Base-by-base conservation (phyloP, 2,329 filamentous ascomycete genomes). In the Paecilomyces formosus region DNA sequence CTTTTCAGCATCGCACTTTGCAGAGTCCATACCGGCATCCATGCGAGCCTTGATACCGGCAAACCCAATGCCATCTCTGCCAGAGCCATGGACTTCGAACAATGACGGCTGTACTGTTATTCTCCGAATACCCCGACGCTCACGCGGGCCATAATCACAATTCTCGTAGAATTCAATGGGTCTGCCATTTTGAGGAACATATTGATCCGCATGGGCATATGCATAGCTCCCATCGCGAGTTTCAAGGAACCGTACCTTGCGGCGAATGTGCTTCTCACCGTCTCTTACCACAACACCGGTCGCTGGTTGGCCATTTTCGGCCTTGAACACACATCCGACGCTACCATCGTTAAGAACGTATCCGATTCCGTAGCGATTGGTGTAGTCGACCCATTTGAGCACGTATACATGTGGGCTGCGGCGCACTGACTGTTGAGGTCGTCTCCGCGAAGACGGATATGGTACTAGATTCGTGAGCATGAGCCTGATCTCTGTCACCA, bases 351-450 rank as follows among this genome's bases (percentile, higher is more conserved):
- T 76, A n/a, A 81, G 63, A 7, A 80, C 77, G 61, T 81, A 81
- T 5, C 78, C 79, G 54, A 81, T 79, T 11, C 79, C 79, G 59
- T 80, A 80, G 53, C 78, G 75, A 59, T 79, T 79, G 7, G 79
- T 79, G 62, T 81, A 81, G 61, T 81, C 79, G 21, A 81, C 79
- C 79, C 79, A 81, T 68, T 81, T 81, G 54, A 80, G 77, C 3
- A 81, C 78, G 58, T 79, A 77, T 2, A 77, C 68, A 56, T 79
- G 77, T 2, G 72, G 72, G 31, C 69, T 63, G 28, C 68, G 66
- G 49, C 67, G 63, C 7, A 66, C 58, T 2, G 65, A 64, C 18
- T 65, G 62, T n/a, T 61, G 55, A 8, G 62, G 60, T 30, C 71
- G 67, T 35, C 73, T 68, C 28, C 71, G 70, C 33, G 62, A 63